phyloP scores from a whole-genome alignment of 2,329 filamentous ascomycete genomes.

The Karstenula rhodostoma region DNA sequence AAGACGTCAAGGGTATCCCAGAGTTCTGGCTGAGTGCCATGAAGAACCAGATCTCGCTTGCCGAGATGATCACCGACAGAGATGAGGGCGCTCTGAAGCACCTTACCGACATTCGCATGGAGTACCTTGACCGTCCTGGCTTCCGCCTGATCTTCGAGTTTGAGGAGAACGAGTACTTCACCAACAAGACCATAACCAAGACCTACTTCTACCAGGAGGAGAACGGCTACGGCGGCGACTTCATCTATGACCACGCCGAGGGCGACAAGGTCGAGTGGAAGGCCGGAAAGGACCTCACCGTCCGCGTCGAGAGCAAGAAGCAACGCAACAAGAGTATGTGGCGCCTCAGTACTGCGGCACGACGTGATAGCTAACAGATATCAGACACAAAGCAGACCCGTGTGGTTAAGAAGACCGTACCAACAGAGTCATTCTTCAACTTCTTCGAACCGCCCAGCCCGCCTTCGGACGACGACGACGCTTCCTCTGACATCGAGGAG shows the following conservation, averaged over 20 bases:
- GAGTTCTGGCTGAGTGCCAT: slow-evolving; percentile 99
- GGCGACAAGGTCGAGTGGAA: slow-evolving; percentile 99
- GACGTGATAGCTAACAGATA: slow-evolving; percentile 23
- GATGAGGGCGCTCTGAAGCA: slow-evolving; percentile 93
- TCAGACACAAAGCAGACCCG: slow-evolving; percentile 98
- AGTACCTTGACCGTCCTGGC: slow-evolving; percentile 97
- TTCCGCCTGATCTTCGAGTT: slow-evolving; percentile 99
- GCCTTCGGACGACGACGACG: slow-evolving; percentile 79
- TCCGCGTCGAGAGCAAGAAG: slow-evolving; percentile 98
- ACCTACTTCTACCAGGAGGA: slow-evolving; percentile 99
- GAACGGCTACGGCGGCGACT: slow-evolving; percentile 97
- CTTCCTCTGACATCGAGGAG: slow-evolving; percentile 92
- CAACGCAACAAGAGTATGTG: slow-evolving; percentile 98
- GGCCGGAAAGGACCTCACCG: slow-evolving; percentile 88
- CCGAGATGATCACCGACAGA: slow-evolving; percentile 98
- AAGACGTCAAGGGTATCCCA: slow-evolving; percentile 80
- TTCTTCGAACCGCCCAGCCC: slow-evolving; percentile 97
- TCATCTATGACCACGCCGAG: slow-evolving; percentile 99
- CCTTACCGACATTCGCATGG: slow-evolving; percentile 94
- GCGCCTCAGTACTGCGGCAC: not conserved
- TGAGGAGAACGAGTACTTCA: slow-evolving; percentile 93
- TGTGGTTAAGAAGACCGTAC: slow-evolving; percentile 98
- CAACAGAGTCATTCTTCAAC: slow-evolving; percentile 96
- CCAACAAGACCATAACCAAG: slow-evolving; percentile 96
- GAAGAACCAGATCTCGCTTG: slow-evolving; percentile 98